Conservation (phyloP, 192 early-diverging fungal genomes). For the Coemansia sp. region DNA sequence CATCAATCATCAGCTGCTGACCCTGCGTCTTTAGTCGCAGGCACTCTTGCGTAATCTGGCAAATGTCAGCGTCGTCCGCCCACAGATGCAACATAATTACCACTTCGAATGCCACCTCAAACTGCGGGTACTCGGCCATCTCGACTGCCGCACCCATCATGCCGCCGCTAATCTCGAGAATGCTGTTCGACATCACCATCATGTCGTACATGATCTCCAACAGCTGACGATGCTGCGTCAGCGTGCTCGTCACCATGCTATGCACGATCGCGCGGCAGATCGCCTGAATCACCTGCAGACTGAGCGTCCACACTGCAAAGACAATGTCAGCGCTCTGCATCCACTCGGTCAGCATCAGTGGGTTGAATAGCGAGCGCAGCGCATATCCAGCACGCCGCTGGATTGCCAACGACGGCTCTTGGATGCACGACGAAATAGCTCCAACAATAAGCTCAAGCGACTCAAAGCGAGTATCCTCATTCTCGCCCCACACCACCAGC, state of each 20-base stretch:
- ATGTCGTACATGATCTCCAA: constrained; percentile 57
- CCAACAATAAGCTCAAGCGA: constrained; percentile 73
- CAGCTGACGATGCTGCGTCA: constrained; percentile 52
- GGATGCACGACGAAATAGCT: constrained; percentile 72
- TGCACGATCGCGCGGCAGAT: constrained; percentile 54
- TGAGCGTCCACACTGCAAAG: constrained; percentile 77
- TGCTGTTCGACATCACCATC: constrained; percentile 67
- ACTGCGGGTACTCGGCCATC: constrained; percentile 56
- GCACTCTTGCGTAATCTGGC: constrained; percentile 45
- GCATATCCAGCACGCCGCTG: constrained; percentile 70
- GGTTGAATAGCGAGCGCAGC: constrained; percentile 71
- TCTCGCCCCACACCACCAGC: constrained; percentile 72
- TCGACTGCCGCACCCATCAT: constrained; percentile 58
- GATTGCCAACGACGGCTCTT: constrained; percentile 68
- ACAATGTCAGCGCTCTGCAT: constrained; percentile 70
- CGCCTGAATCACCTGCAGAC: constrained; percentile 58
- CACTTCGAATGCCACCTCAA: constrained; percentile 62
- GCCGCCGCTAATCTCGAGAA: constrained; percentile 71
- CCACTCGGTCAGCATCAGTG: constrained; percentile 75
- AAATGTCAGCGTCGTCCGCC: constrained; percentile 58
- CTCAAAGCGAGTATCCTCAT: constrained; percentile 62
- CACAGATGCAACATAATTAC: constrained; percentile 68
- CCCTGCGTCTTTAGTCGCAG: constrained; percentile 40
- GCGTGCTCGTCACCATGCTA: constrained; percentile 54
- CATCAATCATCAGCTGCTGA: constrained; percentile 59